phyloP scores from a whole-genome alignment of 805 yeast species.

The Zygoascus flipseniorum region DNA sequence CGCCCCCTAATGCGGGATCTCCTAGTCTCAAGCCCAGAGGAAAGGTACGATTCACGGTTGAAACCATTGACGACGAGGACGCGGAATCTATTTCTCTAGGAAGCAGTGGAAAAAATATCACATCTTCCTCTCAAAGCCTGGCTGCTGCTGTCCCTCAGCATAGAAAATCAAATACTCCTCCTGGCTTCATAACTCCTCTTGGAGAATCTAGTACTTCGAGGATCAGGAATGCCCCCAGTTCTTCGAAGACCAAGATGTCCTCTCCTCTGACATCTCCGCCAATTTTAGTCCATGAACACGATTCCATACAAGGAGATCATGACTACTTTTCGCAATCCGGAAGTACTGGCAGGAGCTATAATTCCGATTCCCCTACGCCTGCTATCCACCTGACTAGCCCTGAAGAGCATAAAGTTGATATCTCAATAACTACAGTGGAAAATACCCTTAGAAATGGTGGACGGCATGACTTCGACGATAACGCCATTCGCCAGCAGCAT shows the following conservation, averaged over 20 bases:
- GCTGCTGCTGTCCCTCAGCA: neutral
- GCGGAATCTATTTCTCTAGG: neutral
- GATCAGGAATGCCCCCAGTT: neutral
- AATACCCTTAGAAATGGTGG: slow-evolving; percentile 5
- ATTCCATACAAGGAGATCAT: neutral
- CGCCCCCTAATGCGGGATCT: neutral
- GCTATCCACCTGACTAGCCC: slow-evolving; percentile 5
- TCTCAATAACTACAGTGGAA: slow-evolving; percentile 1
- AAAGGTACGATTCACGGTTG: neutral
- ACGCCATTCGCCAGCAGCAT: slow-evolving; percentile 6
- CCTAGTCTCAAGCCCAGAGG: neutral
- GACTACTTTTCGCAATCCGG: neutral
- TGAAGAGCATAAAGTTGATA: neutral
- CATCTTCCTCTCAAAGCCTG: neutral
- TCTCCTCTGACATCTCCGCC: neutral
- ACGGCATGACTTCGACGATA: neutral
- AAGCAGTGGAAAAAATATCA: neutral
- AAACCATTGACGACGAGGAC: neutral
- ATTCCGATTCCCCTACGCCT: slow-evolving; percentile 2
- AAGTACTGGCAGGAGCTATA: neutral
- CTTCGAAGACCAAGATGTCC: neutral
- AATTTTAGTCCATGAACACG: neutral
- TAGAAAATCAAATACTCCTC: neutral
- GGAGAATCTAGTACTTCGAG: neutral
- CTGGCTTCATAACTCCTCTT: neutral